Percentiles rank a stretch among this genome's conserved stretches.
Conservation (phyloP, 345 rosid genomes). For the Bruguiera gymnorhiza region DNA sequence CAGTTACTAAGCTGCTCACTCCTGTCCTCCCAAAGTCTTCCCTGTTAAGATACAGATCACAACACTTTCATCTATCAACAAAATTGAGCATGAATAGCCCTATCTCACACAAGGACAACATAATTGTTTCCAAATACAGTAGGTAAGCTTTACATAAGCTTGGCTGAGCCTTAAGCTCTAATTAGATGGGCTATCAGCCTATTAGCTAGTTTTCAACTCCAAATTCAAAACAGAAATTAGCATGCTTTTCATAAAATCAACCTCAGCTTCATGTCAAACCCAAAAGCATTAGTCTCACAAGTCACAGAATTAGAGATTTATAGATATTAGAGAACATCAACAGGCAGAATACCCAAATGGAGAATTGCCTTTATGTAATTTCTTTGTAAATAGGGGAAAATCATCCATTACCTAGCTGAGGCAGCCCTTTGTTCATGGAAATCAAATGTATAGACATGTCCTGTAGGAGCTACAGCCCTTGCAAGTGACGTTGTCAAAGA, state of each 20-base stretch:
- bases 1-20: constrained; percentile 61
- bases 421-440: constrained; percentile 92
- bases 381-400: background rate
- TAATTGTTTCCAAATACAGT: background rate
- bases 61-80: background rate
- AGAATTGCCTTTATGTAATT: background rate
- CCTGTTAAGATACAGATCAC: constrained; percentile 30
- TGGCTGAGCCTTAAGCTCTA: background rate
- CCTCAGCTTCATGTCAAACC: too few relatives aligned
- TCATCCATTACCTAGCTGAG: constrained; percentile 64
- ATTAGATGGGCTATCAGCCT: background rate
- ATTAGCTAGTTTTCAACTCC: background rate
- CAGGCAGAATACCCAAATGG: background rate
- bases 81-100: background rate
- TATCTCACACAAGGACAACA: background rate
- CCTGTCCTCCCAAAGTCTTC: constrained; percentile 87
- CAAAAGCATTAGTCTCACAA: background rate
- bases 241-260: too few relatives aligned
- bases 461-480: constrained; percentile 84
- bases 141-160: background rate
- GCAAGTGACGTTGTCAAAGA: constrained; percentile 85
- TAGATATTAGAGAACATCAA: too few relatives aligned
- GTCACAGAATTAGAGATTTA: background rate
- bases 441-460: constrained; percentile 90
- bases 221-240: background rate